Conservation (phyloP, 139 green algal species). For the Limnomonas spitsbergensis region DNA sequence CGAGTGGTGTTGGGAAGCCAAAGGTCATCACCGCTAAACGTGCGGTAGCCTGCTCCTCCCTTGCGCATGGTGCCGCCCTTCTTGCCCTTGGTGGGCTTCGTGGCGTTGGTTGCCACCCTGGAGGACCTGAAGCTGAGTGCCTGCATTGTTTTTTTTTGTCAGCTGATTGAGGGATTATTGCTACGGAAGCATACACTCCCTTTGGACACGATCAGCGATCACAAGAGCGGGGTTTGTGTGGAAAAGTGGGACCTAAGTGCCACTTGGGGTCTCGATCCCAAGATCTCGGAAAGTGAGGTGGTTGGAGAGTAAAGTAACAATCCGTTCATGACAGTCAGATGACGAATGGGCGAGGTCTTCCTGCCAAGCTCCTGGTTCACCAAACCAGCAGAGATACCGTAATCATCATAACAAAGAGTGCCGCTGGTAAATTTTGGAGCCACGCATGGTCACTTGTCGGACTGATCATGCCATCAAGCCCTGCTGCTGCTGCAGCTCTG, state of each 20-base stretch:
- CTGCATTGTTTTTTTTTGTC: constrained; percentile 7
- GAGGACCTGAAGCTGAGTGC: background rate
- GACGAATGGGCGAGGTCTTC: too few species aligned
- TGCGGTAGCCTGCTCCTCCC: constrained; percentile 5
- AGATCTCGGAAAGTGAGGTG: too few species aligned
- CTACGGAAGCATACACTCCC: background rate
- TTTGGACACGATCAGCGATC: background rate
- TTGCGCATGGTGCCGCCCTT: background rate
- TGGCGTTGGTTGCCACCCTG: background rate
- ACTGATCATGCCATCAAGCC: too few species aligned
- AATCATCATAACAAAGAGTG: too few species aligned
- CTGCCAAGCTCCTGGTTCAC: too few species aligned
- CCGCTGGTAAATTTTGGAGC: too few species aligned
- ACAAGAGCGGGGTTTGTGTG: too few species aligned
- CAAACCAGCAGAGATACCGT: too few species aligned
- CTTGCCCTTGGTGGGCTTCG: constrained; percentile 11
- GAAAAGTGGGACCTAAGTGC: background rate
- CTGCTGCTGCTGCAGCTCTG: too few species aligned
- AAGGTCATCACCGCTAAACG: background rate
- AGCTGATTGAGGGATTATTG: background rate
- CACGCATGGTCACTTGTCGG: too few species aligned
- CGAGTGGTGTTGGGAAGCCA: constrained; percentile 70
- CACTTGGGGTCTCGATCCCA: background rate
- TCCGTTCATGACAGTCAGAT: too few species aligned
- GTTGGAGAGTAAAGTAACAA: too few species aligned